These are phyloP conservation scores for Dichotomocladium elegans DNA, from an alignment of 371 early-diverging fungal species.

Conservation along the genomic window DNA sequence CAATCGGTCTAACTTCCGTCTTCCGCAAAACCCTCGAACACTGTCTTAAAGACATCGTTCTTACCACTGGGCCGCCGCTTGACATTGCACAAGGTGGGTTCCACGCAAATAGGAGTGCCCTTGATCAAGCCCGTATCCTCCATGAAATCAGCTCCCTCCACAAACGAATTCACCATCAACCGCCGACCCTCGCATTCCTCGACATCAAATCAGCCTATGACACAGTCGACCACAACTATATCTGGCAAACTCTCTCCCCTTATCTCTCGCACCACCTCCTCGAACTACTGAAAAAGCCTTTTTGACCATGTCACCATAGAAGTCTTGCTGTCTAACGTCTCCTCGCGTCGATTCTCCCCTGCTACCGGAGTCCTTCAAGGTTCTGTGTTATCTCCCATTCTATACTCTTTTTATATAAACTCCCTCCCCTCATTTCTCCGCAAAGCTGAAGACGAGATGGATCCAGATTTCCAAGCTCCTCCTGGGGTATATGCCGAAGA, in stretches of 20 bases:
- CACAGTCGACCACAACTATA: constrained; percentile 17
- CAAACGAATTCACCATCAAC: neutral
- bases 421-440: constrained; percentile 10
- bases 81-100: constrained; percentile 34
- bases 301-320: constrained; percentile 15
- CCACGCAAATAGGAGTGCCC: constrained; percentile 13
- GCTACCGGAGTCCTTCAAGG: constrained; percentile 26
- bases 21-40: constrained; percentile 14
- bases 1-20: constrained; percentile 16
- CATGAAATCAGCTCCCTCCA: constrained; percentile 10
- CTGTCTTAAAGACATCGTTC: neutral
- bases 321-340: constrained; percentile 6
- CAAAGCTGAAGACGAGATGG: neutral
- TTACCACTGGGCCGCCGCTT: neutral
- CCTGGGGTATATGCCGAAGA: neutral
- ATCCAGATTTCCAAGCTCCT: neutral
- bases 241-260: constrained; percentile 8
- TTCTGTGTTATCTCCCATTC: constrained; percentile 16
- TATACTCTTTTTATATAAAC: constrained; percentile 23
- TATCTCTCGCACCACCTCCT: neutral
- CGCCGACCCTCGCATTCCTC: constrained; percentile 16
- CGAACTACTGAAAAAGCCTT: constrained; percentile 6
- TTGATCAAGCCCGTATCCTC: constrained; percentile 26
- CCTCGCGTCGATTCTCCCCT: constrained; percentile 12
- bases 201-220: constrained; percentile 33